Percentiles rank a stretch among this genome's conserved stretches.
Evolutionary conservation across 345 rosid genomes (phyloP).

Genomic region (Salix brachista): DNA sequence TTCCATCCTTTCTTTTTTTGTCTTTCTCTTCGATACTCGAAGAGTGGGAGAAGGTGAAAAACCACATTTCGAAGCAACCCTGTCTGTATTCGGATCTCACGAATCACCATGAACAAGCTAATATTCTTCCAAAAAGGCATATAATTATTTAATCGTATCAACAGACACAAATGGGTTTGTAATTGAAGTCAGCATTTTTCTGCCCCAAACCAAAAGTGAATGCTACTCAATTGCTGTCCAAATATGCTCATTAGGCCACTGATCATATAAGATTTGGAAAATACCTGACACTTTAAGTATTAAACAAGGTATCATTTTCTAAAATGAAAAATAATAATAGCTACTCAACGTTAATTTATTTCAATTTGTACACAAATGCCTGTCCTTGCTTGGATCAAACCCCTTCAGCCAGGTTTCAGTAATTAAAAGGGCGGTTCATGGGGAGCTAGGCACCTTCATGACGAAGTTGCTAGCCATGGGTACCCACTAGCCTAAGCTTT

Average conservation of each 20-base stretch:
- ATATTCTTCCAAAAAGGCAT: constrained; percentile 43
- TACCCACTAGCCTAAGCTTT: constrained; percentile 1
- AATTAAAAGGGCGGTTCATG: background rate
- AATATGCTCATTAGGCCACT: background rate
- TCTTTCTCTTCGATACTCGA: constrained; percentile 17
- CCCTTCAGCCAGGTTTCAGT: background rate
- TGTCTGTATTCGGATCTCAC: constrained; percentile 39
- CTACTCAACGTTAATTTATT: background rate
- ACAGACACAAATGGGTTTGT: constrained; percentile 1
- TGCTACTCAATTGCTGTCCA: background rate
- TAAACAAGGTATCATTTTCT: background rate
- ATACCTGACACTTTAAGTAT: constrained; percentile 1
- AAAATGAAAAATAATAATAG: background rate
- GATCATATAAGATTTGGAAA: background rate
- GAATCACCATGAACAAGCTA: constrained; percentile 53
- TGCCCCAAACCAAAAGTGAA: background rate
- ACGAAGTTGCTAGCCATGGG: background rate
- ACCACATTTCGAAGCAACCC: constrained; percentile 46
- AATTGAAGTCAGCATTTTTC: background rate
- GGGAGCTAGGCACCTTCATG: background rate
- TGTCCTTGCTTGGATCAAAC: constrained; percentile 24
- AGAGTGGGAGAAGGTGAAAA: constrained; percentile 37
- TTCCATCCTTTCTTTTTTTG: constrained; percentile 48
- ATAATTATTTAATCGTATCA: constrained; percentile 1
- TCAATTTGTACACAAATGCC: background rate